These are phyloP conservation scores for Sporothrix protearum DNA, from an alignment of 2,329 filamentous ascomycete species.

Conservation along the genomic window DNA sequence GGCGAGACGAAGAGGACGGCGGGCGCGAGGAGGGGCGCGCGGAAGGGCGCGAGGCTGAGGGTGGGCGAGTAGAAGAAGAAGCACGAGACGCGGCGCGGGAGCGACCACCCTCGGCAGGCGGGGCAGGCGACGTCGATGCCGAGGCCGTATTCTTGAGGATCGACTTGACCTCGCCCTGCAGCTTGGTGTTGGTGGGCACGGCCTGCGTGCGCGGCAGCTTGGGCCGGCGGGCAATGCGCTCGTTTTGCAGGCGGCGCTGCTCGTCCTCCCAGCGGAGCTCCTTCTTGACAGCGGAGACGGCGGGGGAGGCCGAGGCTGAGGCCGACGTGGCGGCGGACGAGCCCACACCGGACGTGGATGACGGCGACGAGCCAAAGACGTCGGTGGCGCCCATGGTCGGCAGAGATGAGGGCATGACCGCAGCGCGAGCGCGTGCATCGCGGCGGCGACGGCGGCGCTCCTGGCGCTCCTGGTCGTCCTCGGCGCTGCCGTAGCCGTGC, in stretches of 20 bases:
- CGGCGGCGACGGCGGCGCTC: constrained; percentile 28
- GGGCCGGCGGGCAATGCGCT: constrained; percentile 33
- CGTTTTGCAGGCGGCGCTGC: constrained; percentile 33
- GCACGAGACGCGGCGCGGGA: background rate
- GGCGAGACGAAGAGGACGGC: constrained; percentile 16
- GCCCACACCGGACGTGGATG: constrained; percentile 19
- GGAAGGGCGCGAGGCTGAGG: constrained; percentile 7
- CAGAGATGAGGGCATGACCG: constrained; percentile 29
- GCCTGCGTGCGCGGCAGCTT: constrained; percentile 27
- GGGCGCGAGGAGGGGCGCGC: constrained; percentile 7
- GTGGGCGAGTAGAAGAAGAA: constrained; percentile 8
- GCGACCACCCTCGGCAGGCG: constrained; percentile 3
- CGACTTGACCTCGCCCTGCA: constrained; percentile 32
- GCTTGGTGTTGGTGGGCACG: constrained; percentile 19
- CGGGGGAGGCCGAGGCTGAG: constrained; percentile 21
- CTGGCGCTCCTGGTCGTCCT: constrained; percentile 27
- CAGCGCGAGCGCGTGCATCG: constrained; percentile 18
- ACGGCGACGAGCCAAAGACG: constrained; percentile 27
- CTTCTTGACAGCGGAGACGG: constrained; percentile 28
- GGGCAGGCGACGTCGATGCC: background rate
- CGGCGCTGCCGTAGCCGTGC: constrained; percentile 28
- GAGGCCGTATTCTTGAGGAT: constrained; percentile 34
- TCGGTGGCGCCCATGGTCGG: constrained; percentile 27
- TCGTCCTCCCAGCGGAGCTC: constrained; percentile 35
- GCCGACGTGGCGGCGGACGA: constrained; percentile 1